Evolutionary conservation across 306 rosid genomes (phyloP), one percentile per base, ranked within the genome.

Genomic region (Clitoria ternatea): DNA sequence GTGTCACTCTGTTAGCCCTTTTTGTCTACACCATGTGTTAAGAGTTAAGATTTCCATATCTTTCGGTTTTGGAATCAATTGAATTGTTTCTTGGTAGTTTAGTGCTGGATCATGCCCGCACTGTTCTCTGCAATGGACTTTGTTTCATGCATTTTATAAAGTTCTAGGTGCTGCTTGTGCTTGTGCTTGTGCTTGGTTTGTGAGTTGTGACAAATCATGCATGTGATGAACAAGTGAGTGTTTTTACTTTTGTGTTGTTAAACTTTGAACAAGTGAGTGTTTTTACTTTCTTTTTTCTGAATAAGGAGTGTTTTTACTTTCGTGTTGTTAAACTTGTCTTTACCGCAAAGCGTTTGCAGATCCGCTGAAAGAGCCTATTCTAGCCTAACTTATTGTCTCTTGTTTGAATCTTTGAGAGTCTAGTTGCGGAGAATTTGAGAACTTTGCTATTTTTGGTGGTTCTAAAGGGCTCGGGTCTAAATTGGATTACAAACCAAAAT

Each of bases 11-110:
- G 47, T 20, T 3, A 2, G n/a, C 47, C 5, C 22, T 44, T 63
- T 33, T 76, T 54, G 40, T 24, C 36, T 7, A 77, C 52, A 75
- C 71, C 72, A 5, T 49, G 63, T 48, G 50, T 32, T 15, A 59
- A 40, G 30, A 68, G 24, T n/a, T n/a, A n/a, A n/a, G n/a, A n/a
- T n/a, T n/a, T 44, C 3, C 6, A 8, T 3, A 5, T 30, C 44
- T 30, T 52, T 22, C 32, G 37, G 29, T 42, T 8, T 59, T 48
- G 40, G 18, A 48, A 7, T 47, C 49, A 12, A 12, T 40, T 29
- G 26, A 45, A n/a, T 66, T 23, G 10, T 59, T 68, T 67, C 2
- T 40, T 32, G 4, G 19, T 45, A 13, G 6, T 22, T 7, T 10
- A 17, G 30, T 66, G 9, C 70, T 33, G 33, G 68, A 24, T 81